Evolutionary conservation across 805 yeast species (phyloP), one percentile per base, ranked within the genome.

Genomic region (Lipomyces oligophaga): DNA sequence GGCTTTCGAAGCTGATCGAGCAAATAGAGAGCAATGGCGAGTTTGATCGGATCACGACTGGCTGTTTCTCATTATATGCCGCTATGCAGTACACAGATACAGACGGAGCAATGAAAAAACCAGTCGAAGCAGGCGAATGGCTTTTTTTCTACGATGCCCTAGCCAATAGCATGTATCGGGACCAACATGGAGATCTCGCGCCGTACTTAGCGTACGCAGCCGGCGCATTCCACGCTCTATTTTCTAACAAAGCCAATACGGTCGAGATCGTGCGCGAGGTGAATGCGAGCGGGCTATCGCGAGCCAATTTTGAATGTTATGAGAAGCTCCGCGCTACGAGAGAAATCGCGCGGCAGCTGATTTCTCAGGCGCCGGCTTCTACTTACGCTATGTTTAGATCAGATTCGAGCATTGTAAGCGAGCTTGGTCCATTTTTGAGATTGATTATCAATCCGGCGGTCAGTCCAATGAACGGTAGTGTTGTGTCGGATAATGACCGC

Each of bases 81-180:
- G 75, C 74, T 22, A 73, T 78, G 48, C 79, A 77, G 25, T 80
- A 79, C 59, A 71, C 81, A 34, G 95, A 85, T 55, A 81, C 77
- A 44, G 70, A 79, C 38, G 65, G 85, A 22, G 34, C 47, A 13
- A 10, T 26, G 11, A 55, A 55, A 6, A 81, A 81, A 54, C 83
- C 94, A 0, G 64, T 76, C 11, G 67, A 64, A 21, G 67, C 87
- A 6, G 75, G 84, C 34, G 93, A 85, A 52, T 89, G 95, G 95
- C 61, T 85, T 24, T 75, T 66, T 55, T 85, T 83, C 61, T 76
- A 80, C 52, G 97, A 89, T 61, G 38, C 66, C n/a, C 64, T 82
- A 61, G 63, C 65, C 31, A 53, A 51, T 10, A 66, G 66, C 34
- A 67, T 70, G 0, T 68, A 68, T 38, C 72, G 61, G 28, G 67